Percentiles rank a stretch among this genome's conserved stretches.
phyloP scores from a whole-genome alignment of 306 rosid species.

The Adenanthera pavonina region DNA sequence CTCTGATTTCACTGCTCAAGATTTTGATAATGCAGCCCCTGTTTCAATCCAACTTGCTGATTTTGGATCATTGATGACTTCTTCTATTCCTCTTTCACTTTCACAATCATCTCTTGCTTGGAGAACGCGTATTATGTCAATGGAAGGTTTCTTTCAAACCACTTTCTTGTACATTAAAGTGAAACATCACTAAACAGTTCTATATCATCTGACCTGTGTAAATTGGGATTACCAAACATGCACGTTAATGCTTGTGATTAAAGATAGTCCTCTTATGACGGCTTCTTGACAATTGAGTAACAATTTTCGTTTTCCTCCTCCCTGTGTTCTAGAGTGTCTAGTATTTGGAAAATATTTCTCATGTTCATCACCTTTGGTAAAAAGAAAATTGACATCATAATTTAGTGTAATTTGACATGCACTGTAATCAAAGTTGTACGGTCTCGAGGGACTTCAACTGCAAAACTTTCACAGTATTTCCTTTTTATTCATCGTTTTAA shows the following conservation, averaged over 20 bases:
- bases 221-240: constrained; percentile 27
- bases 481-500: constrained; percentile 16
- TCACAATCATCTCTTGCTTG: constrained; percentile 66
- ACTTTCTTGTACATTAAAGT: constrained; percentile 27
- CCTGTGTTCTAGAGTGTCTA: background rate
- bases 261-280: constrained; percentile 26
- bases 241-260: constrained; percentile 10
- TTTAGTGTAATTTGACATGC: constrained; percentile 27
- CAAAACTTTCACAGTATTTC: constrained; percentile 18
- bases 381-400: constrained; percentile 3
- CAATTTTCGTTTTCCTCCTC: constrained; percentile 12
- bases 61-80: constrained; percentile 64
- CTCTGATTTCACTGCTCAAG: constrained; percentile 57
- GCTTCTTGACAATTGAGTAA: constrained; percentile 30
- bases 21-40: constrained; percentile 51
- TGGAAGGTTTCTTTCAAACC: constrained; percentile 58
- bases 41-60: constrained; percentile 76
- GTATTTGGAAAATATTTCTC: constrained; percentile 31
- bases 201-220: constrained; percentile 20
- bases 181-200: constrained; percentile 9
- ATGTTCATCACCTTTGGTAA: constrained; percentile 17
- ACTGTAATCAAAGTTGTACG: constrained; percentile 19
- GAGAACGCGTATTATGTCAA: constrained; percentile 72
- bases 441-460: constrained; percentile 17
- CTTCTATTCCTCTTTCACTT: constrained; percentile 54